Evolutionary conservation across 2,329 filamentous ascomycete genomes (phyloP).

Genomic region (Colletotrichum abscissum): DNA sequence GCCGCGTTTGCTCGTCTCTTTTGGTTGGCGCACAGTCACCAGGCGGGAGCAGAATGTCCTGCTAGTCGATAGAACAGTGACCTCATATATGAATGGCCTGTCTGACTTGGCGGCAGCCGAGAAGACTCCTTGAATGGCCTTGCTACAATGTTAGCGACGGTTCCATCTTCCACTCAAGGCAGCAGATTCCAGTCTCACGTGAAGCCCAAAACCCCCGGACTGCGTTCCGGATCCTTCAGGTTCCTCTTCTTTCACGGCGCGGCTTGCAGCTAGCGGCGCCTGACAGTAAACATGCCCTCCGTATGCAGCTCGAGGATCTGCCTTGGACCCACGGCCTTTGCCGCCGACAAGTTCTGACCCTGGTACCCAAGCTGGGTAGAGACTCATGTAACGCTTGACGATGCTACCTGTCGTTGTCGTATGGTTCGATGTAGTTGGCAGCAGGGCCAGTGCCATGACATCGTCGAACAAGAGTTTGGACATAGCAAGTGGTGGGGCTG

Average conservation of each 20-base stretch:
- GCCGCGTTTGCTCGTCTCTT: slow-evolving; percentile 12
- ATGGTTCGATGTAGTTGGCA: not conserved
- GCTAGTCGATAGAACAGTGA: slow-evolving; percentile 56
- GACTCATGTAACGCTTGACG: slow-evolving; percentile 31
- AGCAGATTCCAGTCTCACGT: slow-evolving; percentile 45
- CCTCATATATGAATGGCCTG: slow-evolving; percentile 65
- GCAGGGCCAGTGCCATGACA: slow-evolving; percentile 28
- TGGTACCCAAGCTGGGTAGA: slow-evolving; percentile 33
- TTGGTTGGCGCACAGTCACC: slow-evolving; percentile 55
- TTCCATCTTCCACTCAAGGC: not conserved
- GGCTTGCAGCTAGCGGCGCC: slow-evolving; percentile 45
- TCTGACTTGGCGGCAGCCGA: slow-evolving; percentile 58
- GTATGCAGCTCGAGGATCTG: slow-evolving; percentile 42
- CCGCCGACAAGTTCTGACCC: slow-evolving; percentile 31
- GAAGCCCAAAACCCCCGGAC: slow-evolving; percentile 45
- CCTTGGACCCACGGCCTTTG: slow-evolving; percentile 24
- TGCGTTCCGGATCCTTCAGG: slow-evolving; percentile 17
- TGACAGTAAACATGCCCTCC: slow-evolving; percentile 52
- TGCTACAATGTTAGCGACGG: not conserved
- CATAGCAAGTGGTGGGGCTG: slow-evolving; percentile 4
- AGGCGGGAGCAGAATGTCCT: slow-evolving; percentile 61
- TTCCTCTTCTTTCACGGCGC: slow-evolving; percentile 44
- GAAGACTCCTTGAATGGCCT: slow-evolving; percentile 69
- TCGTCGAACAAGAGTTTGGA: slow-evolving; percentile 25
- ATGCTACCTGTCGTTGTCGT: not conserved